Conservation (phyloP, 345 rosid species). For the Trapa bicornis region DNA sequence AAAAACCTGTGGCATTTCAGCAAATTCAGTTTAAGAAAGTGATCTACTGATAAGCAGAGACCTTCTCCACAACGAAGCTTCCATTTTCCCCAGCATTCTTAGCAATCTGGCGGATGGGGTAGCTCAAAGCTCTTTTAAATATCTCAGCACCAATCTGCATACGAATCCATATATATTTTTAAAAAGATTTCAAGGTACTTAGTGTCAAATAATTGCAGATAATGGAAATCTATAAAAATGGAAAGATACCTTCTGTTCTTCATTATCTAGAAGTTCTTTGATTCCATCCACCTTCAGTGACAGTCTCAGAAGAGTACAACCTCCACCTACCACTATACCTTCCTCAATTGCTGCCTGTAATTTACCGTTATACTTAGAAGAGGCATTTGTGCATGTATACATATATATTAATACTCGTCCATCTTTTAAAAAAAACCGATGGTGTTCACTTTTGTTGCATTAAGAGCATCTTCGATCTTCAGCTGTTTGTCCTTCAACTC, state of each 20-base stretch:
- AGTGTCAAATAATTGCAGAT: neutral
- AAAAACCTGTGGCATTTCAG: neutral
- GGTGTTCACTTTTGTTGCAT: constrained; percentile 71
- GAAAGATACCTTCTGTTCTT: constrained; percentile 62
- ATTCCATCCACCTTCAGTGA: constrained; percentile 53
- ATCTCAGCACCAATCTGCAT: constrained; percentile 85
- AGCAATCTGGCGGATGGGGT: constrained; percentile 69
- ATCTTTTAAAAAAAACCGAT: neutral
- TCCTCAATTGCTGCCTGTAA: constrained; percentile 87
- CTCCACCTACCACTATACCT: constrained; percentile 92
- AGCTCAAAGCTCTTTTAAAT: constrained; percentile 68
- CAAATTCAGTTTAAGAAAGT: constrained; percentile 4
- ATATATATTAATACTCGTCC: neutral
- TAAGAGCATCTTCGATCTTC: constrained; percentile 79
- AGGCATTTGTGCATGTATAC: too few relatives aligned
- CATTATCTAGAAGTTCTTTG: constrained; percentile 53
- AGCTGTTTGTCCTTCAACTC: constrained; percentile 89
- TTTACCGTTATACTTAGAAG: constrained; percentile 12
- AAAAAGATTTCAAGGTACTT: neutral
- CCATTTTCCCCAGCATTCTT: constrained; percentile 80
- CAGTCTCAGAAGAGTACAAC: constrained; percentile 71
- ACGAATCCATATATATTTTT: neutral
- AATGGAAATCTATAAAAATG: neutral
- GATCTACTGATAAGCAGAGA: constrained; percentile 11
- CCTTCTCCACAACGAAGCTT: constrained; percentile 66